Base-by-base conservation (phyloP, 2,329 filamentous ascomycete species). In the Ophiobolus disseminans region DNA sequence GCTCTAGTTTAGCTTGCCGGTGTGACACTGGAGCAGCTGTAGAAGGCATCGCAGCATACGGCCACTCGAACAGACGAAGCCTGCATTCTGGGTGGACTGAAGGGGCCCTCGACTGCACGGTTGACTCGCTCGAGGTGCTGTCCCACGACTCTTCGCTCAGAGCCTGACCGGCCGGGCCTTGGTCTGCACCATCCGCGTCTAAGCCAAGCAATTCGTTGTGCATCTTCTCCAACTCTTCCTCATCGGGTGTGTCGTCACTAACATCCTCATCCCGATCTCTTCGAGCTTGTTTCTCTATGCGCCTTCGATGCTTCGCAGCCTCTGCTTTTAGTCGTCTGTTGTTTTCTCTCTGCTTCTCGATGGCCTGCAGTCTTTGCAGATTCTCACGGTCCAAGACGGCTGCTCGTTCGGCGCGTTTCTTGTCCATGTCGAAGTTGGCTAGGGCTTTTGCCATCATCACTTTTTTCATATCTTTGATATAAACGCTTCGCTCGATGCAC, bases 391-490 rank as follows among this genome's bases (percentile, higher is more conserved):
- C 60, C 23, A 51, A 49, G n/a, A 45, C 21, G 5, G 37, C 49
- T 10, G 58, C 49, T 9, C 23, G 52, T 31, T 60, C 51, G 11
- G 32, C 39, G 17, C 30, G 42, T 32, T 31, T 53, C 30, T 35
- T 34, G 13, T 55, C 40, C 9, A 23, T 20, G 7, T 66, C 65
- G n/a, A 61, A 21, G 1, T 59, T 47, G 7, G 57, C 65, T 4
- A 71, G 37, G 4, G 42, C 47, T n/a, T 49, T 53, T 6, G 59
- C 59, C 59, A 70, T 66, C 30, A 59, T 54, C 21, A 48, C 48
- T 35, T 72, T 72, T 36, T 58, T 62, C 62, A 69, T 65, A 21
- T 70, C 66, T 25, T 69, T 68, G 10, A 53, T 38, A n/a, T 58
- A 67, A 36, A 66, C 38, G 9, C 54, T 48, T 2, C 55, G 54